A percentile compares a stretch with the other conserved stretches of the same genome.
These are phyloP conservation scores for Lablab purpureus DNA, from an alignment of 306 rosid genomes.

Conservation along the genomic window DNA sequence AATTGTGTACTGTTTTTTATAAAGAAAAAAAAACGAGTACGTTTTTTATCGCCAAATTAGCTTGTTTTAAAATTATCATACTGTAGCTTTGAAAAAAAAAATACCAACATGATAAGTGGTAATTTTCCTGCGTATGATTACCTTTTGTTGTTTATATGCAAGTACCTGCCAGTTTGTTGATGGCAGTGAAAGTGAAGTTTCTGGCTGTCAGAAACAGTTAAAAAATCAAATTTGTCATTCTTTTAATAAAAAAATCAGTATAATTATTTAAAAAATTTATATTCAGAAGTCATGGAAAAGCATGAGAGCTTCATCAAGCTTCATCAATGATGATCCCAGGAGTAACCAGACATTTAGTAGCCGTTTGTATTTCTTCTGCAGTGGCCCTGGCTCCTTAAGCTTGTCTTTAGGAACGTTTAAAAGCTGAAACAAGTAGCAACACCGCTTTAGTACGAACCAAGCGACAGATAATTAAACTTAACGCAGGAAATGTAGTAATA, in stretches of 20 bases:
- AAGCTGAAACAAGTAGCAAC: conserved; percentile 61
- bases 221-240: conserved; percentile 32
- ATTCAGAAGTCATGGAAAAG: conserved; percentile 88
- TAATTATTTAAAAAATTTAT: neutral
- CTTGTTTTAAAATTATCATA: neutral
- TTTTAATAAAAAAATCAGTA: conserved; percentile 2
- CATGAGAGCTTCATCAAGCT: conserved; percentile 88
- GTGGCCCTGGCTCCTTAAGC: conserved; percentile 50
- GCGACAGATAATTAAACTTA: neutral
- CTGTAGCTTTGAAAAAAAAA: neutral
- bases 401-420: conserved; percentile 53
- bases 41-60: neutral
- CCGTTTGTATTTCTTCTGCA: conserved; percentile 53
- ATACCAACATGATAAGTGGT: no score
- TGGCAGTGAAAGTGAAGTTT: neutral
- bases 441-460: conserved; percentile 39
- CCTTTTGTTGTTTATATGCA: neutral
- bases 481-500: conserved; percentile 16
- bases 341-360: conserved; percentile 45
- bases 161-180: neutral
- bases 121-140: no score
- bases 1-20: no score
- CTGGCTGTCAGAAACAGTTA: neutral
- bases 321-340: conserved; percentile 70
- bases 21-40: no score